Conservation (phyloP, 306 rosid species). For the Aeschynomene evenia region DNA sequence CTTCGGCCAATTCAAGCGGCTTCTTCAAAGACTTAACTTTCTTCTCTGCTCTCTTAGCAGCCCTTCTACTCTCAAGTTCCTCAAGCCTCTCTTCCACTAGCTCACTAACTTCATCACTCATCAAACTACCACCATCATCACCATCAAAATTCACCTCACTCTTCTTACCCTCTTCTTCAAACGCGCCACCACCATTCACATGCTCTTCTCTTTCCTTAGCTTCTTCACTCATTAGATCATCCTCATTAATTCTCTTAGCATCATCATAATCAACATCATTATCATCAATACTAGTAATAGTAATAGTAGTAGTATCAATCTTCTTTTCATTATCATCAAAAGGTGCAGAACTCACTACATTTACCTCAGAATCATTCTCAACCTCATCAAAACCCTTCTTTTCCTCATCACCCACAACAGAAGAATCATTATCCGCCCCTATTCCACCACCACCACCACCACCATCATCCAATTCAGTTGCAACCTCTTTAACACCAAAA, state of each 20-base stretch:
- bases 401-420: slow-evolving; percentile 31
- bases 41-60: slow-evolving; percentile 48
- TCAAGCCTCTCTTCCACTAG: slow-evolving; percentile 67
- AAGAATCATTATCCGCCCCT: slow-evolving; percentile 31
- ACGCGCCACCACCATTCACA: slow-evolving; percentile 11
- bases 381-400: slow-evolving; percentile 33
- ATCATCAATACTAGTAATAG: not conserved
- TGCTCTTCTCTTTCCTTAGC: slow-evolving; percentile 37
- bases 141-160: slow-evolving; percentile 37
- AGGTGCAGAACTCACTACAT: slow-evolving; percentile 23
- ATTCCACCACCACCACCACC: slow-evolving; percentile 17
- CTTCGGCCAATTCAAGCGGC: slow-evolving; percentile 86
- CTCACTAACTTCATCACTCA: slow-evolving; percentile 41
- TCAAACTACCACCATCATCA: slow-evolving; percentile 36
- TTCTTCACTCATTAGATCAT: slow-evolving; percentile 10
- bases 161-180: slow-evolving; percentile 28
- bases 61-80: slow-evolving; percentile 55
- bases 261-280: slow-evolving; percentile 21
- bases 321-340: slow-evolving; percentile 26
- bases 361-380: slow-evolving; percentile 17
- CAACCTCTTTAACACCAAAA: slow-evolving; percentile 35
- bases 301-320: not conserved
- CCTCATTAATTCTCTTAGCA: slow-evolving; percentile 25
- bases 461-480: slow-evolving; percentile 29
- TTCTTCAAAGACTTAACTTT: slow-evolving; percentile 40